Evolutionary conservation across 164 flowering plant species (phyloP).

Genomic region (Piper betle): DNA sequence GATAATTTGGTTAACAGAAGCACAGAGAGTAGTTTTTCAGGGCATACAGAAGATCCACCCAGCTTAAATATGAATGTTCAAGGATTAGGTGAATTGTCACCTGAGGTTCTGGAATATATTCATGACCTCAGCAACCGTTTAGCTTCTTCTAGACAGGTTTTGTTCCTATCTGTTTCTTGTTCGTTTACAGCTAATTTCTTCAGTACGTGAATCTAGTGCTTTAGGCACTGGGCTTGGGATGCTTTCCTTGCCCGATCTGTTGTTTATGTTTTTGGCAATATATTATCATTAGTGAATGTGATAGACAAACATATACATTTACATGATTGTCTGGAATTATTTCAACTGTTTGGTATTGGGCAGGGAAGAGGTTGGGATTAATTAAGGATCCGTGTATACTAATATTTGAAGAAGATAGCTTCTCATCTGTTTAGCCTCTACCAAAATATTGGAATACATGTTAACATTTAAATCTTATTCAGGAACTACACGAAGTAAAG

Average conservation of each 20-base stretch:
- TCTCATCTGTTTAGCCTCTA: too few species aligned
- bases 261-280: not conserved
- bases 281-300: too few species aligned
- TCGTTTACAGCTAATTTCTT: too few species aligned
- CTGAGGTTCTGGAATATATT: constrained; percentile 53
- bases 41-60: constrained; percentile 14
- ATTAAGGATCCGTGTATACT: too few species aligned
- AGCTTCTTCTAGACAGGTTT: constrained; percentile 53
- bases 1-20: constrained; percentile 17
- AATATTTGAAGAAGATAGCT: too few species aligned
- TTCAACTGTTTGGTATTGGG: not conserved
- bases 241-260: not conserved
- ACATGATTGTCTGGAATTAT: too few species aligned
- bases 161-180: not conserved
- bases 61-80: constrained; percentile 18
- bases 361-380: too few species aligned
- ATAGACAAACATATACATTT: too few species aligned
- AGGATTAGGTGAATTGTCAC: constrained; percentile 53
- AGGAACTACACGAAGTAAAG: constrained; percentile 71
- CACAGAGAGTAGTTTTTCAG: constrained; percentile 7
- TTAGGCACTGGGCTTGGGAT: not conserved
- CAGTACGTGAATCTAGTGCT: too few species aligned
- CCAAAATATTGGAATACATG: too few species aligned
- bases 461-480: constrained; percentile 2
- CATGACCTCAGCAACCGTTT: constrained; percentile 44